Conservation (phyloP, 2,329 filamentous ascomycete species). For the Fusarium sambucinum region DNA sequence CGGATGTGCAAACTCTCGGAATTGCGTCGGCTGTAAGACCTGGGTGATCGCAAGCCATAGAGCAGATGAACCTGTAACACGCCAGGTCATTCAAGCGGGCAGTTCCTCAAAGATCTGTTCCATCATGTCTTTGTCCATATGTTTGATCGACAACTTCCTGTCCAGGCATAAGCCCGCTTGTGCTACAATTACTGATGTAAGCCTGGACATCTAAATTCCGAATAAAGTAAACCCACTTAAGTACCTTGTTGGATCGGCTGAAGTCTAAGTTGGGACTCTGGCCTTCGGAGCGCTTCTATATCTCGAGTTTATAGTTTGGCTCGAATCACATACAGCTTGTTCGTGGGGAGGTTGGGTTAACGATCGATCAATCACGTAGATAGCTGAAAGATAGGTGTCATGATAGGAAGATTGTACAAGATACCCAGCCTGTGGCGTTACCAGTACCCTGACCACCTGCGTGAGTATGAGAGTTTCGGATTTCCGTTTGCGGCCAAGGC, state of each 20-base stretch:
- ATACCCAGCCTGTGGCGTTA: slow-evolving; percentile 13
- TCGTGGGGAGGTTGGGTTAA: neutral
- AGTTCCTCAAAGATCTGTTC: neutral
- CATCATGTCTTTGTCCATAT: neutral
- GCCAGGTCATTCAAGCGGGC: too few relatives aligned
- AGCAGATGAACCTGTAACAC: neutral
- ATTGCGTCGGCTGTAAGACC: neutral
- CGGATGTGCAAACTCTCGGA: neutral
- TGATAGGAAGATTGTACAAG: slow-evolving; percentile 15
- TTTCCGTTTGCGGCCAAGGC: slow-evolving; percentile 36
- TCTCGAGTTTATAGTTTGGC: too few relatives aligned
- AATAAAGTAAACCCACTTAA: neutral
- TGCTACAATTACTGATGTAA: neutral
- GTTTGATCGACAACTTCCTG: neutral
- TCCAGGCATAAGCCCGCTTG: neutral
- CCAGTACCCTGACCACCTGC: neutral
- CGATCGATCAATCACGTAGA: neutral
- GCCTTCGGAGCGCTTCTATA: neutral
- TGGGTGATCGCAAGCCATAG: neutral
- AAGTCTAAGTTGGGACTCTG: neutral
- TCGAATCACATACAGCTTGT: neutral
- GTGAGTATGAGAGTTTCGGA: slow-evolving; percentile 23
- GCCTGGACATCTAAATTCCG: neutral
- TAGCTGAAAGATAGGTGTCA: slow-evolving; percentile 7
- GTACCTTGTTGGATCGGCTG: neutral